Conservation (phyloP, 106 monocot species). For the Dioscorea zingiberensis region DNA sequence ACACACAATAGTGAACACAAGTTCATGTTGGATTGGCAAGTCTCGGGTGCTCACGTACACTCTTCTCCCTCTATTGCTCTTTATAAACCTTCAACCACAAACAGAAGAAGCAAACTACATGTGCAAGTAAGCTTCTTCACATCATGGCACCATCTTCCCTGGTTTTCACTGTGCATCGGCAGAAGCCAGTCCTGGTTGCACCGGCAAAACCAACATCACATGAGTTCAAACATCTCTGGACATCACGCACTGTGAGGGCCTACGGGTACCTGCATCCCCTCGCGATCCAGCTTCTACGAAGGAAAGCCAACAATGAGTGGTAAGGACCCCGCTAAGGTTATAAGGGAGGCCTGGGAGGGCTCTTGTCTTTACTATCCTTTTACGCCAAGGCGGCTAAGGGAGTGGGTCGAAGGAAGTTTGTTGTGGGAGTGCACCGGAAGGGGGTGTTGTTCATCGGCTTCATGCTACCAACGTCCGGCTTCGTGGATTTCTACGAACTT, state of each 20-base stretch:
- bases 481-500: slow-evolving; percentile 6
- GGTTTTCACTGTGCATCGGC: slow-evolving; percentile 20
- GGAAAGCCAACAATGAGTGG: slow-evolving; percentile 1
- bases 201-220: slow-evolving; percentile 30
- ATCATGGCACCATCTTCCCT: neutral
- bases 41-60: neutral
- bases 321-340: slow-evolving; percentile 22
- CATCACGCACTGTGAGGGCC: slow-evolving; percentile 35
- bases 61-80: neutral
- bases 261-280: slow-evolving; percentile 34
- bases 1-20: no score
- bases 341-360: slow-evolving; percentile 25
- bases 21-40: no score
- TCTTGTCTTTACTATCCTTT: slow-evolving; percentile 46
- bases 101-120: no score
- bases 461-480: slow-evolving; percentile 16
- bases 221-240: slow-evolving; percentile 31
- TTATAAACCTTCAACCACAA: neutral
- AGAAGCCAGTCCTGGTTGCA: slow-evolving; percentile 21
- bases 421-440: slow-evolving; percentile 44
- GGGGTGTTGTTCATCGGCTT: slow-evolving; percentile 42
- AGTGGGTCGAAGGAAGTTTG: slow-evolving; percentile 19
- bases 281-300: slow-evolving; percentile 7
- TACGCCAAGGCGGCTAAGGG: slow-evolving; percentile 27
- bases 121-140: no score